phyloP scores from a whole-genome alignment of 2,329 filamentous ascomycete genomes.

The Drechslerella dactyloides region DNA sequence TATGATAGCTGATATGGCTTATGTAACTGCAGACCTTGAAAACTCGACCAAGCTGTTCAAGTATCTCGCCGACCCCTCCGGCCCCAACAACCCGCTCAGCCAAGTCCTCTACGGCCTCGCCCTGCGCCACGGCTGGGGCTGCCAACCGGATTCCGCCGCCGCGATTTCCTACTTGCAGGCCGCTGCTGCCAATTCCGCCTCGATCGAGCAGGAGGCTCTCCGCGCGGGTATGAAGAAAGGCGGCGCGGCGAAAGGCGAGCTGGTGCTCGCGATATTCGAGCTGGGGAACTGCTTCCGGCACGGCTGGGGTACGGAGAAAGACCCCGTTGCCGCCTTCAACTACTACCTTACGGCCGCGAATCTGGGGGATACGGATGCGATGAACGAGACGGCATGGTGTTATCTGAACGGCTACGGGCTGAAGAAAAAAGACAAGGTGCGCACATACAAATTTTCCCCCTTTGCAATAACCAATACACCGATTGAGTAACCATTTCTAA shows the following conservation, averaged over 20 bases:
- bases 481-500: conserved; percentile 9
- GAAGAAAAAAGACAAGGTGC: conserved; percentile 91
- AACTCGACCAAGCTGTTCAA: conserved; percentile 85
- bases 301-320: conserved; percentile 88
- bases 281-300: conserved; percentile 90
- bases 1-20: too few species aligned
- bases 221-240: conserved; percentile 89
- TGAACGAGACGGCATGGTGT: conserved; percentile 97
- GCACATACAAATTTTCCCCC: conserved; percentile 59
- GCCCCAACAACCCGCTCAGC: conserved; percentile 88
- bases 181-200: conserved; percentile 87
- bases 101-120: conserved; percentile 96
- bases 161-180: conserved; percentile 85
- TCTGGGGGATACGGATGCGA: conserved; percentile 92
- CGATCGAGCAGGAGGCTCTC: conserved; percentile 83
- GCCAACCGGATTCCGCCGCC: conserved; percentile 71
- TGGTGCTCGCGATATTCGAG: conserved; percentile 95
- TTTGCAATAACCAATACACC: too few species aligned
- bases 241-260: conserved; percentile 91
- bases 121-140: conserved; percentile 91
- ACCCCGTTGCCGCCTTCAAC: conserved; percentile 81
- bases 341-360: conserved; percentile 99
- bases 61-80: conserved; percentile 78
- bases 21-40: conserved; percentile 71
- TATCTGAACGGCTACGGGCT: conserved; percentile 96